Percentiles rank a stretch among this genome's conserved stretches.
These are phyloP conservation scores for Heritiera fomes DNA, from an alignment of 345 rosid genomes.

Conservation along the genomic window DNA sequence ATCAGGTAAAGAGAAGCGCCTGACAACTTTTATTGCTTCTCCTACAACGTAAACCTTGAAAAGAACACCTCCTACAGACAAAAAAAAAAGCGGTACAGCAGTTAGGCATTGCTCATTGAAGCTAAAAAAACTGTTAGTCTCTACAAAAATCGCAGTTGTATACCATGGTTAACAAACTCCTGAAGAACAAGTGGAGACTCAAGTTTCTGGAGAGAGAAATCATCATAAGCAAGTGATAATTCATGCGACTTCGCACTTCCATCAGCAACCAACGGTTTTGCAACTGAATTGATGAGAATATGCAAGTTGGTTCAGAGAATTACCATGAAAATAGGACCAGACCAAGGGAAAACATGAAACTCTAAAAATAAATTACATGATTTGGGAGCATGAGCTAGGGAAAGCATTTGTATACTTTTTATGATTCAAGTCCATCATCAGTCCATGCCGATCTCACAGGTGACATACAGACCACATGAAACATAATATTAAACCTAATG, in stretches of 20 bases:
- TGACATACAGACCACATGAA: not conserved
- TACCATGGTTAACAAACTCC: conserved; percentile 91
- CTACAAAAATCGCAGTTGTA: conserved; percentile 7
- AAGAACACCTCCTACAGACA: conserved; percentile 65
- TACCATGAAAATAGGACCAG: not conserved
- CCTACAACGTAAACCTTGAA: conserved; percentile 85
- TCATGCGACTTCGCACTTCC: conserved; percentile 85
- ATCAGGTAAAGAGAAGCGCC: conserved; percentile 84
- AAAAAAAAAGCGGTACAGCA: not conserved
- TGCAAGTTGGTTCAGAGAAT: conserved; percentile 1
- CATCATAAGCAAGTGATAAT: conserved; percentile 71
- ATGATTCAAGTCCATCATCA: not conserved
- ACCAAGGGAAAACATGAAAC: not conserved
- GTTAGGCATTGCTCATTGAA: conserved; percentile 8
- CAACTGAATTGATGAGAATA: conserved; percentile 48
- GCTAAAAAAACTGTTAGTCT: not conserved
- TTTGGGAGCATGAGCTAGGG: not conserved
- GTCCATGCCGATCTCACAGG: not conserved
- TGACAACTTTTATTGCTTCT: conserved; percentile 75
- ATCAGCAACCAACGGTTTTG: conserved; percentile 74
- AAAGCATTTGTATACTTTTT: not conserved
- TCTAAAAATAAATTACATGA: not conserved
- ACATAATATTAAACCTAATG: not conserved
- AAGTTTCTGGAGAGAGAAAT: conserved; percentile 60
- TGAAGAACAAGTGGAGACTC: conserved; percentile 87